These are phyloP conservation scores for Exutisphaerella laricina DNA, from an alignment of 2,329 filamentous ascomycete species.

Conservation along the genomic window DNA sequence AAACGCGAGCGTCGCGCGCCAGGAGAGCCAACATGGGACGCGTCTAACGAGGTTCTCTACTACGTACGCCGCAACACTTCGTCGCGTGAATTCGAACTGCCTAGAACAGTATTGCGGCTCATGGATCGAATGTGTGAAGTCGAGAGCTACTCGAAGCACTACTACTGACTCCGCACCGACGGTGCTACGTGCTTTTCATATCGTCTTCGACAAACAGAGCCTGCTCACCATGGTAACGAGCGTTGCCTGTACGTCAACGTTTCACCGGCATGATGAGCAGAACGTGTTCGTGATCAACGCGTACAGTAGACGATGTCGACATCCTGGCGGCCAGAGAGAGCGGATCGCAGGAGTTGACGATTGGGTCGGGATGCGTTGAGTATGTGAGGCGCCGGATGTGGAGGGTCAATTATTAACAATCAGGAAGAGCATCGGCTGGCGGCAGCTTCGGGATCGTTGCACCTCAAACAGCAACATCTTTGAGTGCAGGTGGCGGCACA, in stretches of 20 bases:
- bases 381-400: constrained; percentile 5
- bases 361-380: constrained; percentile 7
- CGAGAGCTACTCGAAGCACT: not conserved
- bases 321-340: not conserved
- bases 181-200: not conserved
- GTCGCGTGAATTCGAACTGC: not conserved
- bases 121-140: not conserved
- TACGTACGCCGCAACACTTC: not conserved
- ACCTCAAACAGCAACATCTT: constrained; percentile 7
- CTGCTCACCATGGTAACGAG: not conserved
- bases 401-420: not conserved
- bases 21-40: not conserved
- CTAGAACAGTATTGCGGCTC: not conserved
- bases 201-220: not conserved
- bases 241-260: no score
- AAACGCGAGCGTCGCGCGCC: constrained; percentile 4
- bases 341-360: not conserved
- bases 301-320: not conserved
- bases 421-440: not conserved
- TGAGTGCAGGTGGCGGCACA: constrained; percentile 6
- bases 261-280: no score
- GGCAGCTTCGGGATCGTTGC: constrained; percentile 2
- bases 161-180: not conserved
- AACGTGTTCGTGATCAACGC: no score
- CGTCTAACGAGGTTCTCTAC: not conserved